Evolutionary conservation across 2,329 filamentous ascomycete genomes (phyloP), one percentile per base, ranked within the genome.

Genomic region (Stagonosporopsis rhizophila): DNA sequence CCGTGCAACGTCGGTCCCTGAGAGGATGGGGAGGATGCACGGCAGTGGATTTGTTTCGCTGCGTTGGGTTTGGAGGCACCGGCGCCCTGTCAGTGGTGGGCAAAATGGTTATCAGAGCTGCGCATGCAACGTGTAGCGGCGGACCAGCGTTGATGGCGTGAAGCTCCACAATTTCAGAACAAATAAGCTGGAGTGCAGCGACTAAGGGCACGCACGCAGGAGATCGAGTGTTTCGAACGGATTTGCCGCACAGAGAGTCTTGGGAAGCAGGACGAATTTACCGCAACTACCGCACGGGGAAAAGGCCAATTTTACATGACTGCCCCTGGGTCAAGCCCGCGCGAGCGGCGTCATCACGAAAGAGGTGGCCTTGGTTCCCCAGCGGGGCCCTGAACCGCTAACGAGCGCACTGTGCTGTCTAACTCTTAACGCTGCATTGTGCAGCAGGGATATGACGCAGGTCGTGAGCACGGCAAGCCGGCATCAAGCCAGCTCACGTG

Each of bases 1-100:
- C 64, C 59, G 64, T 68, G 56, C 58, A 59, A 64, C 62, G 50
- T 63, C 53, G 52, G 55, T 66, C 48, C 62, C 62, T 65, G 59
- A 62, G 60, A 71, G 62, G 60, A 58, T 49, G 55, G 32, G 56
- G 52, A 60, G 46, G 57, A 49, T 58, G 61, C 61, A 65, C 59
- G 64, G 59, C 40, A 47, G 65, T 69, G 68, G 66, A 68, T 68
- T 52, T 65, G 69, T 64, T 62, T 65, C 59, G 58, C 59, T 62
- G 62, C 56, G 57, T 54, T 60, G 56, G 58, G 47, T 39, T 51
- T 56, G 37, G 53, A 54, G 58, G 55, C 27, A 52, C 58, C 52
- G 51, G 59, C 40, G 55, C 47, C 51, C 52, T 60, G 56, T 59
- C 52, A 62, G 48, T 61, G 60, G 59, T 59, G 56, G 59, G 60